Evolutionary conservation across 2,329 filamentous ascomycete species (phyloP).

Genomic region (Apiospora hydei): DNA sequence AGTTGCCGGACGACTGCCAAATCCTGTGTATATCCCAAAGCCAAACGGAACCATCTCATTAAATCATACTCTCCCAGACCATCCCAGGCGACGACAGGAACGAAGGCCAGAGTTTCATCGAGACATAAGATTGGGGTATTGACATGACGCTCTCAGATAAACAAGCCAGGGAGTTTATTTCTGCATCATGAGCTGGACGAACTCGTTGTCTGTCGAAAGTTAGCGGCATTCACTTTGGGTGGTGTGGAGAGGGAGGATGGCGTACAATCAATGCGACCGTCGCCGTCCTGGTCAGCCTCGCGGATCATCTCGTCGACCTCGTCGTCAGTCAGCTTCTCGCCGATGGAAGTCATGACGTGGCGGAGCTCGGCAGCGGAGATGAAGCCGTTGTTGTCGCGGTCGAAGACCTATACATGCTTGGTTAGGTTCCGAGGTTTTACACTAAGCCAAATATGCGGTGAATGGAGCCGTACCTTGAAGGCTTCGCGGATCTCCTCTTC

Average conservation of each 20-base stretch:
- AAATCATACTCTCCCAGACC: slow-evolving; percentile 26
- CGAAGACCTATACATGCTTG: slow-evolving; percentile 66
- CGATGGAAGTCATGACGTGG: slow-evolving; percentile 91
- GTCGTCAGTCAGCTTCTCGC: slow-evolving; percentile 89
- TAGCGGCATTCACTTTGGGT: slow-evolving; percentile 30
- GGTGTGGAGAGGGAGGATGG: slow-evolving; percentile 27
- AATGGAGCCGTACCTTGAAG: slow-evolving; percentile 70
- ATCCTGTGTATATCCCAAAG: slow-evolving; percentile 29
- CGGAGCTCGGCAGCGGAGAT: slow-evolving; percentile 88
- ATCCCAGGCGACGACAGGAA: slow-evolving; percentile 25
- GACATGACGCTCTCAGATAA: slow-evolving; percentile 13
- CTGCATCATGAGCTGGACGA: slow-evolving; percentile 96
- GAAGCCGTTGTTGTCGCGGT: slow-evolving; percentile 91
- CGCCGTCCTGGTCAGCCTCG: slow-evolving; percentile 88
- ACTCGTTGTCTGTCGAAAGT: slow-evolving; percentile 77
- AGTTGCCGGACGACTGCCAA: slow-evolving; percentile 25
- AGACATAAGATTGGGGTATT: slow-evolving; percentile 28
- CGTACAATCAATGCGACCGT: slow-evolving; percentile 88
- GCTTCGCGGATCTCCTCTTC: slow-evolving; percentile 91
- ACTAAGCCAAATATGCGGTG: neutral
- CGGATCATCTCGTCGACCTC: slow-evolving; percentile 95
- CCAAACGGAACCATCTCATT: slow-evolving; percentile 26
- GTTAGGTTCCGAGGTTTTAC: neutral
- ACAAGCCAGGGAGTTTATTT: slow-evolving; percentile 65
- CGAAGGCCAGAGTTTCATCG: slow-evolving; percentile 28